Evolutionary conservation across 2,329 filamentous ascomycete genomes (phyloP).

Genomic region (Penicillium concentricum): DNA sequence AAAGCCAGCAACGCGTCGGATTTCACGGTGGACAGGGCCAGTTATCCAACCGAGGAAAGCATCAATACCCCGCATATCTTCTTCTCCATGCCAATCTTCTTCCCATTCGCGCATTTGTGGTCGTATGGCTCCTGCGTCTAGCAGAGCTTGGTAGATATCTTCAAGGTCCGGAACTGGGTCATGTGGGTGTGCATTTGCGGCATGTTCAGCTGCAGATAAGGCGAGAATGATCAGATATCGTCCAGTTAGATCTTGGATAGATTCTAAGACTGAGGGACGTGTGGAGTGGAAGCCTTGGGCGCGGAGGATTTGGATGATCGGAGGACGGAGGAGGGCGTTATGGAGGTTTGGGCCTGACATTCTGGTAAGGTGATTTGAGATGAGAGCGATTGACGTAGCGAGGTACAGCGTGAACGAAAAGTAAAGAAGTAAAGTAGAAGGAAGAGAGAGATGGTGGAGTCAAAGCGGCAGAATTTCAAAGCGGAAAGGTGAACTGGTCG

Average conservation of each 20-base stretch:
- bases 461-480: too few relatives aligned
- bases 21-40: slow-evolving; percentile 73
- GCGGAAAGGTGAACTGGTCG: too few relatives aligned
- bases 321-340: slow-evolving; percentile 80
- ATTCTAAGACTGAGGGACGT: slow-evolving; percentile 77
- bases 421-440: too few relatives aligned
- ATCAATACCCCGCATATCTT: slow-evolving; percentile 75
- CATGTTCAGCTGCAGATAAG: slow-evolving; percentile 68
- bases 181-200: slow-evolving; percentile 64
- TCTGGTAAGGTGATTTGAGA: slow-evolving; percentile 16
- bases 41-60: slow-evolving; percentile 77
- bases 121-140: slow-evolving; percentile 73
- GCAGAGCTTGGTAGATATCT: slow-evolving; percentile 81
- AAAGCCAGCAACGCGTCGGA: slow-evolving; percentile 75
- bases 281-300: slow-evolving; percentile 86
- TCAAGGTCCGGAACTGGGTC: slow-evolving; percentile 64
- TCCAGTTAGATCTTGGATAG: slow-evolving; percentile 80
- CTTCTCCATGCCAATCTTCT: slow-evolving; percentile 67
- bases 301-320: slow-evolving; percentile 85
- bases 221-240: slow-evolving; percentile 77
- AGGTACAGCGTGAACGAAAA: too few relatives aligned
- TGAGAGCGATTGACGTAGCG: neutral
- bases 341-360: slow-evolving; percentile 56
- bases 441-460: too few relatives aligned
- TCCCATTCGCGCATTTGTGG: slow-evolving; percentile 67